phyloP scores from a whole-genome alignment of 2,329 filamentous ascomycete species.

The Aspergillus sp. region DNA sequence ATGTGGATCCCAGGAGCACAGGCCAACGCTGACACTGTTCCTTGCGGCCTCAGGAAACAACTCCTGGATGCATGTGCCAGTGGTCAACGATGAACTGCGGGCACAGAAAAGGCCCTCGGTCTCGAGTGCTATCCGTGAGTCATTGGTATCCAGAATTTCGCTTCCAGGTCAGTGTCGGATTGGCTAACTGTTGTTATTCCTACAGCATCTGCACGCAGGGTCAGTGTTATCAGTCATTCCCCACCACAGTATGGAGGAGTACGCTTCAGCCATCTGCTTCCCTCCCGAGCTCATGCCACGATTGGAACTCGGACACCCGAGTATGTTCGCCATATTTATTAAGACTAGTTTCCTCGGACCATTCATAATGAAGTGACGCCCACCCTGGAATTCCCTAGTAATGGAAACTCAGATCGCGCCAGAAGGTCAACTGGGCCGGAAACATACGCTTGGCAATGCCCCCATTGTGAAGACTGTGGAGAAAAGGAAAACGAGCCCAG shows the following conservation, averaged over 20 bases:
- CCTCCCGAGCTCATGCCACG: not conserved
- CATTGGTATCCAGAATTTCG: too few species aligned
- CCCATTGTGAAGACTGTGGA: not conserved
- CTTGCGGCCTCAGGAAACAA: not conserved
- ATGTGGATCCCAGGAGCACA: not conserved
- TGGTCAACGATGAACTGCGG: too few species aligned
- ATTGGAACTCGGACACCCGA: not conserved
- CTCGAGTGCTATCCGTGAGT: too few species aligned
- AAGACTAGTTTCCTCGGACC: too few species aligned
- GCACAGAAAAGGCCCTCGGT: too few species aligned
- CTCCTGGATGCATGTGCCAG: not conserved
- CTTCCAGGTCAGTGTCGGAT: too few species aligned
- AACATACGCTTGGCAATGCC: too few species aligned
- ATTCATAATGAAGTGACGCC: not conserved
- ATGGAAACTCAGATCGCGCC: not conserved
- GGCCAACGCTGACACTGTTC: not conserved
- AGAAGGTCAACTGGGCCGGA: not conserved
- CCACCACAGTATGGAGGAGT: too few species aligned
- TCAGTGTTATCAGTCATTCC: not conserved
- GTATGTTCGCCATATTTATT: not conserved
- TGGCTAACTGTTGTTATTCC: not conserved
- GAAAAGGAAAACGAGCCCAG: not conserved
- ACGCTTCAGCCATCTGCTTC: not conserved
- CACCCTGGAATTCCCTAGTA: not conserved
- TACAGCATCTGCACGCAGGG: not conserved